A percentile compares a stretch with the other conserved stretches of the same genome.
Evolutionary conservation across 257 asterid genomes (phyloP).

Genomic region (Solanum paucissectum): DNA sequence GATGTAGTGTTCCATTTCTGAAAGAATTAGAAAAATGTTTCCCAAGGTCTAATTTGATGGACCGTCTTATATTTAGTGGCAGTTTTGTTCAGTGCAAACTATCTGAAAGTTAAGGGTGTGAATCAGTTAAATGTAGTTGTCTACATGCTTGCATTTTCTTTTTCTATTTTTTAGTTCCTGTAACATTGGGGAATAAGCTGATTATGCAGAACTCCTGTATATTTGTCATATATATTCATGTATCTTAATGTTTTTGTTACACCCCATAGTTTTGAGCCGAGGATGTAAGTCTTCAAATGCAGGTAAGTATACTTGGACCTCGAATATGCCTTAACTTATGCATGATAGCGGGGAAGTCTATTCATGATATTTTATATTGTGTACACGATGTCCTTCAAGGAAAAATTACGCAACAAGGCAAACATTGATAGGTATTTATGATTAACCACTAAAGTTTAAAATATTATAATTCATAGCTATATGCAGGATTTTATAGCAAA

Average conservation of each 20-base stretch:
- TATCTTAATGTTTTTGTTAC: not conserved
- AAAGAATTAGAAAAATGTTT: not conserved
- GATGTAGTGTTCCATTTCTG: not conserved
- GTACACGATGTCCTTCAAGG: too few species aligned
- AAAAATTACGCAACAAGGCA: not conserved
- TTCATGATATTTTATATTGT: not conserved
- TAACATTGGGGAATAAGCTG: not conserved
- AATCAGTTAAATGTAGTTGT: not conserved
- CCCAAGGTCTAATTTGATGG: not conserved
- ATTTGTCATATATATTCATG: not conserved
- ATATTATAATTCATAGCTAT: not conserved
- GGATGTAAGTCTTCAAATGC: not conserved
- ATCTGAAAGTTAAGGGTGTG: not conserved
- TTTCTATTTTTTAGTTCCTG: not conserved
- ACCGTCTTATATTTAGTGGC: not conserved
- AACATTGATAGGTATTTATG: not conserved
- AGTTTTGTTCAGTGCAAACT: not conserved
- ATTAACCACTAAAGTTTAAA: not conserved
- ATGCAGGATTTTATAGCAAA: not conserved
- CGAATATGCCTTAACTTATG: not conserved
- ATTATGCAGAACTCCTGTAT: not conserved
- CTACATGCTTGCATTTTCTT: not conserved
- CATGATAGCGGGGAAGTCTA: not conserved
- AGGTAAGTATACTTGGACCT: not conserved
- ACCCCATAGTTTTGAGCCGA: not conserved